These are phyloP conservation scores for Pseudogymnoascus verrucosus DNA, from an alignment of 2,329 filamentous ascomycete genomes.

Conservation along the genomic window DNA sequence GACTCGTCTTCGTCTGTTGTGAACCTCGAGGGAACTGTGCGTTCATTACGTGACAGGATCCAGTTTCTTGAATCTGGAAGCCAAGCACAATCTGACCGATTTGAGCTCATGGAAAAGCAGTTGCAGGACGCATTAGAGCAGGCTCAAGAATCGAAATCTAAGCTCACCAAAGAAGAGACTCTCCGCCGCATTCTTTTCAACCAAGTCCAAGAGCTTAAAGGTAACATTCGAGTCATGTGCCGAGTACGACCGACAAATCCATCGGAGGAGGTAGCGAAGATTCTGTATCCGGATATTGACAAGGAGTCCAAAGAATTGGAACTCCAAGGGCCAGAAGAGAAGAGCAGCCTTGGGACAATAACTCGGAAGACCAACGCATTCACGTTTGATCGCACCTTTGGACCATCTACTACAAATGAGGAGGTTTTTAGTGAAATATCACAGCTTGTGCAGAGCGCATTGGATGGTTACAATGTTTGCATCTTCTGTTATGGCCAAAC, in stretches of 20 bases:
- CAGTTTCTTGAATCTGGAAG: conserved; percentile 85
- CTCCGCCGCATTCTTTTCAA: conserved; percentile 89
- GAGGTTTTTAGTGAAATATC: conserved; percentile 95
- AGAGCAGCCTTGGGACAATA: conserved; percentile 68
- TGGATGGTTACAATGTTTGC: conserved; percentile 97
- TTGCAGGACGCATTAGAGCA: conserved; percentile 68
- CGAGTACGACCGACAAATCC: conserved; percentile 76
- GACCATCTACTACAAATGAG: conserved; percentile 65
- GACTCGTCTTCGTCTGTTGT: conserved; percentile 54
- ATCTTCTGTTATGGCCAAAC: conserved; percentile 99
- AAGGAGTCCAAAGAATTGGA: conserved; percentile 84
- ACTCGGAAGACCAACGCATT: conserved; percentile 76
- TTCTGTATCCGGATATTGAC: conserved; percentile 69
- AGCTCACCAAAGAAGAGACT: conserved; percentile 85
- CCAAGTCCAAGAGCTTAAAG: conserved; percentile 94
- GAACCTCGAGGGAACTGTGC: conserved; percentile 65
- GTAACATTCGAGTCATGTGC: conserved; percentile 97
- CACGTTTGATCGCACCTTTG: conserved; percentile 88
- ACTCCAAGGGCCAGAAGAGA: conserved; percentile 75
- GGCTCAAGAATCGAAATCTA: conserved; percentile 66
- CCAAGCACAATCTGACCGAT: conserved; percentile 80
- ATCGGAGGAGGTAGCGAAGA: conserved; percentile 57
- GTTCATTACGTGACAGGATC: conserved; percentile 71
- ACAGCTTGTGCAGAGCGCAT: conserved; percentile 88
- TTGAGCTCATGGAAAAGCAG: conserved; percentile 69